Base-by-base conservation (phyloP, 129 eudicot genomes). In the Glebionis coronaria region DNA sequence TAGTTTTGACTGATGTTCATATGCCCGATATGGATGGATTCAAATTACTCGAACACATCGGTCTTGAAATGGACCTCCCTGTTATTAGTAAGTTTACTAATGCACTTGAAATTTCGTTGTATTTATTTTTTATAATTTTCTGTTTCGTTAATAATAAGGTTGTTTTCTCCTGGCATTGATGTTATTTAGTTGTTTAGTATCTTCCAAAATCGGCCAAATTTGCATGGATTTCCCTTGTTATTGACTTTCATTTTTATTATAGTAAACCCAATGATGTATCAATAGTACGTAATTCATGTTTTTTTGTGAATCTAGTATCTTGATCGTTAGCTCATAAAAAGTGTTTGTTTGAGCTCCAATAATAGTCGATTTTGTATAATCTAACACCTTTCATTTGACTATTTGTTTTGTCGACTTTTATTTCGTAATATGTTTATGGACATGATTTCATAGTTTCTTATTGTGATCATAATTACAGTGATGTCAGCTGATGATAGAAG, bases 1-100 rank as follows among this genome's bases (percentile, higher is more conserved):
- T 94, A 44, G 97, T 94, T 66, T 45, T 94, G 52, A 94, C 97
- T 62, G 99, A 94, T 75, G 99, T 94, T 8, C 99, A 89, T 77
- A 94, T 94, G 99, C 99, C 97, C 3, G 99, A 94, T 27, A 94
- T 94, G 99, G 97, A 94, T 82, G 99, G 99, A 13, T 87, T 94
- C 74, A 94, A 89, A 62, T 88, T 94, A 51, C 97, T 94, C 19
- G 99, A 94, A 83, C 88, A 70, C 44, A 82, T 94, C 76, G 99
- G 99, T 9, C 83, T 94, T 28, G 97, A 94, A 52, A 94, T 94
- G 99, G 97, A 94, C 71, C 83, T 94, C 21, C 97, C 99, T 46
- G 99, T 94, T 65, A 89, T 89, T 78, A 94, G 99, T 94, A 71
- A 84, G 92, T 72, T 12, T 19, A 59, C 59, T n/a, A n/a, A n/a